A percentile compares a stretch with the other conserved stretches of the same genome.
These are phyloP conservation scores for Mortierella sp. DNA, from an alignment of 371 early-diverging fungal genomes.

Conservation along the genomic window DNA sequence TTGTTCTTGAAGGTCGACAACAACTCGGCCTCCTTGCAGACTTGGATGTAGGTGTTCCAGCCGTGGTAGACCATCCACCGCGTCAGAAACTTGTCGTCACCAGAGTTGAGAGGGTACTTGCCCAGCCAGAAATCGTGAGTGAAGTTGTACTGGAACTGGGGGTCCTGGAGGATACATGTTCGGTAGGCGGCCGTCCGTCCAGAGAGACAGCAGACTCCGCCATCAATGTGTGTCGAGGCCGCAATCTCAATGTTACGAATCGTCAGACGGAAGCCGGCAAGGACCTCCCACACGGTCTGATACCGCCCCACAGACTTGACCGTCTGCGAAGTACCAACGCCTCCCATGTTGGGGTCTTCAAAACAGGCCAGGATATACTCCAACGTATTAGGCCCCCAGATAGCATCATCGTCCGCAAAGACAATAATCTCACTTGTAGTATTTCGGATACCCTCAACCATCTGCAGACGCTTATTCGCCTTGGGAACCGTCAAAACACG, in stretches of 20 bases:
- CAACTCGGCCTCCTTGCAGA: slow-evolving; percentile 80
- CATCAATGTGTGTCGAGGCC: slow-evolving; percentile 83
- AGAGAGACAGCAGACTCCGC: slow-evolving; percentile 82
- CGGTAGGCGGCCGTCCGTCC: slow-evolving; percentile 87
- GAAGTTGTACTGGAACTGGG: slow-evolving; percentile 77
- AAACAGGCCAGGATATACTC: slow-evolving; percentile 81
- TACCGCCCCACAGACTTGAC: slow-evolving; percentile 70
- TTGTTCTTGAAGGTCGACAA: slow-evolving; percentile 83
- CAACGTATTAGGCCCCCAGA: slow-evolving; percentile 75
- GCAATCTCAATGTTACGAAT: slow-evolving; percentile 84
- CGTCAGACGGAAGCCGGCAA: slow-evolving; percentile 79
- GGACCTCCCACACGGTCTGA: slow-evolving; percentile 80
- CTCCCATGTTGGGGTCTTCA: slow-evolving; percentile 81
- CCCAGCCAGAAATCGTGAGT: slow-evolving; percentile 81
- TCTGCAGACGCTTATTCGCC: slow-evolving; percentile 80
- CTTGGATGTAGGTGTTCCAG: slow-evolving; percentile 81
- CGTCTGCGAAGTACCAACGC: slow-evolving; percentile 82
- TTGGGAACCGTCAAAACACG: slow-evolving; percentile 67
- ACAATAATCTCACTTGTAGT: slow-evolving; percentile 77
- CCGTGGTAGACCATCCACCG: slow-evolving; percentile 83
- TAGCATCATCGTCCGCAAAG: slow-evolving; percentile 83
- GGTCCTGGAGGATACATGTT: slow-evolving; percentile 79
- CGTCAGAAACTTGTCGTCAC: slow-evolving; percentile 85
- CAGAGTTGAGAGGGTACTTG: slow-evolving; percentile 81
- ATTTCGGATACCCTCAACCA: slow-evolving; percentile 79